Conservation (phyloP, 2,329 filamentous ascomycete species). For the Talaromyces sp. region DNA sequence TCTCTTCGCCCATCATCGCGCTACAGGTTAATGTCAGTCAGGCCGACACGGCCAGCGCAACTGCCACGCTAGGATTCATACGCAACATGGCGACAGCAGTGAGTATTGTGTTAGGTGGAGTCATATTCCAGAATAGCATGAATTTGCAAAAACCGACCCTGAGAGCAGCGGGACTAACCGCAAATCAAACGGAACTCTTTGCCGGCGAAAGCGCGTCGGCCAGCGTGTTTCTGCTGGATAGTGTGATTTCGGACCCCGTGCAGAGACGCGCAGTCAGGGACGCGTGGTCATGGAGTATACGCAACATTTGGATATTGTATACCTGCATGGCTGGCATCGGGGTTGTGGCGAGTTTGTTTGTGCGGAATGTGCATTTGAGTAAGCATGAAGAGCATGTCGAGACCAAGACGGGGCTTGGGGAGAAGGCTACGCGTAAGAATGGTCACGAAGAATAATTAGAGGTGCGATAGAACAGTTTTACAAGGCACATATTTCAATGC, state of each 20-base stretch:
- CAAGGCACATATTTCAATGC: neutral
- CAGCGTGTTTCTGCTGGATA: constrained; percentile 37
- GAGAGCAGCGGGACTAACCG: constrained; percentile 50
- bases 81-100: constrained; percentile 66
- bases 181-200: constrained; percentile 26
- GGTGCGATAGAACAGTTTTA: neutral
- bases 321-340: constrained; percentile 42
- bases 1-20: constrained; percentile 55
- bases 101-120: constrained; percentile 70
- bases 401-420: constrained; percentile 48
- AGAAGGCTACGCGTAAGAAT: constrained; percentile 17
- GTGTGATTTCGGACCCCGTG: constrained; percentile 28
- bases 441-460: neutral
- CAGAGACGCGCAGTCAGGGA: constrained; percentile 42
- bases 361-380: constrained; percentile 45
- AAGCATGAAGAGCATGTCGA: constrained; percentile 46
- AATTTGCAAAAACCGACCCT: constrained; percentile 54
- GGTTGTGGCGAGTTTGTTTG: constrained; percentile 43
- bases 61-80: constrained; percentile 53
- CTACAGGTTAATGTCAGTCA: constrained; percentile 53
- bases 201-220: constrained; percentile 46
- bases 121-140: constrained; percentile 68
- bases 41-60: constrained; percentile 50
- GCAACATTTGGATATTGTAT: constrained; percentile 51
- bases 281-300: constrained; percentile 49